A percentile compares a stretch with the other conserved stretches of the same genome.
Conservation (phyloP, 306 rosid species). For the Medicago lupulina region DNA sequence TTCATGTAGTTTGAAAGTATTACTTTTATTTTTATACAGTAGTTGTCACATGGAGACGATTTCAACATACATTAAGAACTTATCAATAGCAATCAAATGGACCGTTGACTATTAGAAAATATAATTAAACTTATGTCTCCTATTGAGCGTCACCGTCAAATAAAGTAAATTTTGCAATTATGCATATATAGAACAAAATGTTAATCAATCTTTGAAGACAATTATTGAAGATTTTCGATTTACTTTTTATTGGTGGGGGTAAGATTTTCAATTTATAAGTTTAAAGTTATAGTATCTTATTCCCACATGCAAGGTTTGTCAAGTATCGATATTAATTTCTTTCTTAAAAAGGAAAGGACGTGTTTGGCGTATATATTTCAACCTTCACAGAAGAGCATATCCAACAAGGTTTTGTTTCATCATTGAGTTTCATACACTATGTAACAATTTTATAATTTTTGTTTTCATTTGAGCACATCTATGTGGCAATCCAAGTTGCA, state of each 20-base stretch:
- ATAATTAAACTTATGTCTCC: constrained; percentile 38
- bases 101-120: constrained; percentile 40
- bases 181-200: constrained; percentile 21
- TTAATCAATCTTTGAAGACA: constrained; percentile 8
- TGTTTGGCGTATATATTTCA: constrained; percentile 11
- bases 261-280: constrained; percentile 1
- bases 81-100: constrained; percentile 36
- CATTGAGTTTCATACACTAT: too few species aligned
- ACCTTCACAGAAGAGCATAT: not conserved
- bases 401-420: too few species aligned
- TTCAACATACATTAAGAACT: too few species aligned
- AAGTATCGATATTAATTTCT: not conserved
- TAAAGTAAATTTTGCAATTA: constrained; percentile 33
- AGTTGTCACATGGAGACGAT: too few species aligned
- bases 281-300: not conserved
- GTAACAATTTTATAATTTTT: too few species aligned
- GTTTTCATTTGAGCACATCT: too few species aligned
- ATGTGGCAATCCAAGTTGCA: too few species aligned
- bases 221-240: constrained; percentile 18
- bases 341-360: not conserved
- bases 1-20: too few species aligned
- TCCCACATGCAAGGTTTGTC: constrained; percentile 23
- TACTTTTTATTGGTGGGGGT: too few species aligned
- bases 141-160: constrained; percentile 46
- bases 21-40: too few species aligned